Base-by-base conservation (phyloP, 495 filamentous ascomycete genomes). In the Hapsidospora chrysogenum region DNA sequence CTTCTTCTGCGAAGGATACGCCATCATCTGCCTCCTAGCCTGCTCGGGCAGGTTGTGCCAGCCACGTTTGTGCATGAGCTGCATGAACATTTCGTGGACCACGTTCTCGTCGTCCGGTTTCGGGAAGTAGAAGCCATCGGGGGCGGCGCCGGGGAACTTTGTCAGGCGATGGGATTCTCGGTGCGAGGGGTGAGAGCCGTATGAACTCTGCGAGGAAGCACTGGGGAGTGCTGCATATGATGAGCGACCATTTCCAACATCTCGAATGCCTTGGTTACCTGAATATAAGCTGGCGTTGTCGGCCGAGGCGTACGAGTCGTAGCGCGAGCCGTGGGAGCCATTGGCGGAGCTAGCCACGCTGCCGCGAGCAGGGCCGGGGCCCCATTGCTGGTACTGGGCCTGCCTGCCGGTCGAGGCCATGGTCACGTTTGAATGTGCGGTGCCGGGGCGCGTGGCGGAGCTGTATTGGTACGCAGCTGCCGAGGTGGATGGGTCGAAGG, bases 41-140 rank as follows among this genome's bases (percentile, higher is more conserved):
- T 92, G 83, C 45, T 96, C 89, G n/a, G 89, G 89, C 35, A 96
- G 67, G 49, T 86, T 85, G 55, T 92, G 85, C 79, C 84, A 96
- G 37, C 86, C 89, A 49, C 89, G 76, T 56, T 97, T 96, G 44
- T 89, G 76, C 92, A 97, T 97, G 44, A 97, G 60, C 21, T 80
- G 79, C 42, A 85, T 61, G 44, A 96, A 97, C 56, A 92, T 78
- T 48, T 80, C 71, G 53, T 97, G 89, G n/a, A 94, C 79, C 5
- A 87, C 54, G 33, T 72, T 68, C 47, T 94, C 87, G 53, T 94
- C 85, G 29, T 73, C 63, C 8, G 89, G 89, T 37, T 60, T 62
- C 26, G 51, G 51, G 17, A 92, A 68, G 40, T 74, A 68, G 46
- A 80, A 75, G 18, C 66, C 67, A 29, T 72, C 74, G 37, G 63